Base-by-base conservation (phyloP, 108 stramenopile genomes). In the Stephanodiscus triporus region DNA sequence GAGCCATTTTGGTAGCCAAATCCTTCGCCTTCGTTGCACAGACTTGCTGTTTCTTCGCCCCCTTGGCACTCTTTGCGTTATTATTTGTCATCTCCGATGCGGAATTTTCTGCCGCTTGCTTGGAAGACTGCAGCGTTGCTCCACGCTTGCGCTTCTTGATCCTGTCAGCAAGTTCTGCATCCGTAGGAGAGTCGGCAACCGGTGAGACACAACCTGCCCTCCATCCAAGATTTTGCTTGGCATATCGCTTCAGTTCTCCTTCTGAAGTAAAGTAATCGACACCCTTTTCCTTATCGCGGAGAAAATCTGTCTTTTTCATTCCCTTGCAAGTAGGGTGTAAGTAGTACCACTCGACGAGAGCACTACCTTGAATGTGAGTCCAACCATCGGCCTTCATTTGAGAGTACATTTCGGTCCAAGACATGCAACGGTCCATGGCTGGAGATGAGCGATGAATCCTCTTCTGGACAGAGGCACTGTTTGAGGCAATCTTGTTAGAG, bases 191-290 rank as follows among this genome's bases (percentile, higher is more conserved):
- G 0, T 51, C 19, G n/a, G 47, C 30, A 0, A 14, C 67, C 8
- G 69, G 40, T 10, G 62, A 48, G 30, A 47, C 58, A n/a, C 50
- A 38, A 42, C 9, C 64, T 47, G 53, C 62, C 64, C 27, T 54
- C 68, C 68, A 70, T 23, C 77, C 70, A 14, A 68, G 56, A 70
- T 65, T 0, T 17, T 19, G 10, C 69, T 34, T 66, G 30, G 77
- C 77, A 59, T 77, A 77, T 36, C 47, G 61, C 56, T 48, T 57
- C 27, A 77, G 47, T 2, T 62, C 63, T 23, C 64, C 64, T 22
- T 77, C 77, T 7, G 63, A 58, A 1, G 43, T 70, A 19, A 77
- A 77, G 32, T 66, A 77, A 77, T 70, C 66, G 30, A 45, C 34
- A 9, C 70, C 77, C n/a, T 49, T 47, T 7, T 11, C 66, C 27